These are phyloP conservation scores for Antitrichia curtipendula DNA, from an alignment of 225 moss, liverwort and hornwort genomes.

Conservation along the genomic window DNA sequence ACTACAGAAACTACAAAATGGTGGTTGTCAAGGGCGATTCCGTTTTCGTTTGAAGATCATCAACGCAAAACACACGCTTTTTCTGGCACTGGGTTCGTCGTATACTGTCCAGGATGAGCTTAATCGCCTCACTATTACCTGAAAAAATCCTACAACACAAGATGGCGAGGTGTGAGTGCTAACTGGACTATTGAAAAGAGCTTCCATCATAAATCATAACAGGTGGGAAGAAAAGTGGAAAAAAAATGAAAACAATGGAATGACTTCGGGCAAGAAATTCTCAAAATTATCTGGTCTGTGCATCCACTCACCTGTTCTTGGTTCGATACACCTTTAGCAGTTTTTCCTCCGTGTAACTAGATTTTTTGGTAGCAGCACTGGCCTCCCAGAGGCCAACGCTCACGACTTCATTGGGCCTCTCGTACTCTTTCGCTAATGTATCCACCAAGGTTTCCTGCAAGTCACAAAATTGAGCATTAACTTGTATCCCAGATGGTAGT, in stretches of 20 bases:
- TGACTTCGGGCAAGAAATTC: not conserved
- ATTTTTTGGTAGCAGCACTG: slow-evolving; percentile 31
- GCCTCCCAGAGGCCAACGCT: slow-evolving; percentile 2
- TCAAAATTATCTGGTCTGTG: not conserved
- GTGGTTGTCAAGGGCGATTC: not conserved
- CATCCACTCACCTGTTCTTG: slow-evolving; percentile 32
- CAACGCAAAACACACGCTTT: not conserved
- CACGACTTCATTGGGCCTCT: slow-evolving; percentile 1
- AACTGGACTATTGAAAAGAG: not conserved
- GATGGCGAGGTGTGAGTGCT: not conserved
- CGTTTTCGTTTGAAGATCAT: not conserved
- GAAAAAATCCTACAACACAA: slow-evolving; percentile 11
- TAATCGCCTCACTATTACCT: not conserved
- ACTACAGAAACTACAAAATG: not conserved
- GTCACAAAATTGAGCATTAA: not conserved
- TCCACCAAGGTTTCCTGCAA: slow-evolving; percentile 53
- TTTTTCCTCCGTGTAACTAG: slow-evolving; percentile 45
- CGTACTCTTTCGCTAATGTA: slow-evolving; percentile 41
- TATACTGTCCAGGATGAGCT: slow-evolving; percentile 8
- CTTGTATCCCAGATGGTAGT: not conserved
- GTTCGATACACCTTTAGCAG: slow-evolving; percentile 61
- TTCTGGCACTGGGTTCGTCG: not conserved
- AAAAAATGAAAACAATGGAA: not conserved
- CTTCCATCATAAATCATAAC: not conserved
- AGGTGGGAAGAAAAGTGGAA: not conserved